These are phyloP conservation scores for Elaeagnus macrophylla DNA, from an alignment of 306 rosid genomes.

Conservation along the genomic window DNA sequence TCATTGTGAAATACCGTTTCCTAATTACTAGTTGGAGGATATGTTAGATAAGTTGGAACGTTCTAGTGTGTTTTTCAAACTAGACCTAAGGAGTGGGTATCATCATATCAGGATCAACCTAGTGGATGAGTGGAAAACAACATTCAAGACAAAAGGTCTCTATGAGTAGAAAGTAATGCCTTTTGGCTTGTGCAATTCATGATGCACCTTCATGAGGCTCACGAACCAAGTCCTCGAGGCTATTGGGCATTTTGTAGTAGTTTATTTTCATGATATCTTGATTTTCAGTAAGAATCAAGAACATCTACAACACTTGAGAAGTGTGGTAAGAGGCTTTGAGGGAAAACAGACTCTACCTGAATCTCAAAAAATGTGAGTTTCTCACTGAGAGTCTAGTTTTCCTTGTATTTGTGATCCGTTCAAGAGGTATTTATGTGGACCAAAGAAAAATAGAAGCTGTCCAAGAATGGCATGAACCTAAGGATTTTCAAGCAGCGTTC, in stretches of 20 bases:
- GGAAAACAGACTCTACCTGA: background rate
- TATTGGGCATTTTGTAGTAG: background rate
- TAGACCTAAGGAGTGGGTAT: background rate
- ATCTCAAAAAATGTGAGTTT: background rate
- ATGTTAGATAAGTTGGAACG: background rate
- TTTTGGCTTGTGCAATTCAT: background rate
- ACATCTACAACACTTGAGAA: background rate
- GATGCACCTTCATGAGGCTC: background rate
- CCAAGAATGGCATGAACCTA: background rate
- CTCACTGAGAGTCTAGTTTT: background rate
- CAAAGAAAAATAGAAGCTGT: background rate
- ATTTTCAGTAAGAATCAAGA: background rate
- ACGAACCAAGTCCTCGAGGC: background rate
- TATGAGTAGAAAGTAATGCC: background rate
- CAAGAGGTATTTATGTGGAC: background rate
- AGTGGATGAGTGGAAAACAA: background rate
- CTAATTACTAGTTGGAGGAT: background rate
- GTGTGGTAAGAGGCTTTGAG: background rate
- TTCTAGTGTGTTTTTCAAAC: background rate
- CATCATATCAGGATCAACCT: background rate
- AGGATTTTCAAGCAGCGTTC: background rate
- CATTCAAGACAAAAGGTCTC: background rate
- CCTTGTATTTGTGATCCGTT: background rate
- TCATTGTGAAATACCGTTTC: background rate
- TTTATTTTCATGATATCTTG: background rate